These are phyloP conservation scores for Daedalea quercina DNA, from an alignment of 768 basidiomycete genomes.

Conservation along the genomic window DNA sequence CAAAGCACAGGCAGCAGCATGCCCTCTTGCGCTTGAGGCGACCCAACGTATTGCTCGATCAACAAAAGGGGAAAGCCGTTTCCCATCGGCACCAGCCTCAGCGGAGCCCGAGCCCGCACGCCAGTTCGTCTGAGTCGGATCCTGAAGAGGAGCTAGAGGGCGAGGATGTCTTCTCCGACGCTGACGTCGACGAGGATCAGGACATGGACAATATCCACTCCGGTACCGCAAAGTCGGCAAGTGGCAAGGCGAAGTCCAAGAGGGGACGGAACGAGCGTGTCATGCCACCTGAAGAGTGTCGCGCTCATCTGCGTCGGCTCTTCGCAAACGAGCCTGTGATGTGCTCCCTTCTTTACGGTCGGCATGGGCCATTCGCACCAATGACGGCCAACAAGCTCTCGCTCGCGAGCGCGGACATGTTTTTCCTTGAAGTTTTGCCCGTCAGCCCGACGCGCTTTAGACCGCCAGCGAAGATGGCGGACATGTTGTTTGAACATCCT, in stretches of 20 bases:
- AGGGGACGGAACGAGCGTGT: conserved; percentile 89
- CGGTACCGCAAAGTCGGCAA: conserved; percentile 57
- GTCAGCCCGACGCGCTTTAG: conserved; percentile 95
- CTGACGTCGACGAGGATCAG: conserved; percentile 35
- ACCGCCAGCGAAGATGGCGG: conserved; percentile 87
- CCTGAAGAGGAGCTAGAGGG: conserved; percentile 44
- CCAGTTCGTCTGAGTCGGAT: conserved; percentile 45
- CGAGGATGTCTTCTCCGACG: conserved; percentile 43
- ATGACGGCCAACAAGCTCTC: conserved; percentile 55
- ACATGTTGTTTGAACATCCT: conserved; percentile 90
- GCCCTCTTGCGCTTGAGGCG: conserved; percentile 47
- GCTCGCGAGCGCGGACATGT: conserved; percentile 85
- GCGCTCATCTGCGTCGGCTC: conserved; percentile 85
- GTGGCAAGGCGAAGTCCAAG: conserved; percentile 66
- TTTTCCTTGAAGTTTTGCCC: conserved; percentile 90
- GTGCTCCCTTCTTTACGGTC: conserved; percentile 84
- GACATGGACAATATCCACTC: conserved; percentile 16
- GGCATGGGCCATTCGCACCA: conserved; percentile 79
- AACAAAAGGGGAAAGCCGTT: conserved; percentile 20
- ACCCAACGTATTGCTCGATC: conserved; percentile 68
- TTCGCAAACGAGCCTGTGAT: conserved; percentile 80
- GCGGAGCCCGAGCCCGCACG: not conserved
- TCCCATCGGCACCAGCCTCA: not conserved
- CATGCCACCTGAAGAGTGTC: conserved; percentile 85
- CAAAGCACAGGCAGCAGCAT: conserved; percentile 67